Evolutionary conservation across 2,329 filamentous ascomycete genomes (phyloP).

Genomic region (Claviceps digitariae): DNA sequence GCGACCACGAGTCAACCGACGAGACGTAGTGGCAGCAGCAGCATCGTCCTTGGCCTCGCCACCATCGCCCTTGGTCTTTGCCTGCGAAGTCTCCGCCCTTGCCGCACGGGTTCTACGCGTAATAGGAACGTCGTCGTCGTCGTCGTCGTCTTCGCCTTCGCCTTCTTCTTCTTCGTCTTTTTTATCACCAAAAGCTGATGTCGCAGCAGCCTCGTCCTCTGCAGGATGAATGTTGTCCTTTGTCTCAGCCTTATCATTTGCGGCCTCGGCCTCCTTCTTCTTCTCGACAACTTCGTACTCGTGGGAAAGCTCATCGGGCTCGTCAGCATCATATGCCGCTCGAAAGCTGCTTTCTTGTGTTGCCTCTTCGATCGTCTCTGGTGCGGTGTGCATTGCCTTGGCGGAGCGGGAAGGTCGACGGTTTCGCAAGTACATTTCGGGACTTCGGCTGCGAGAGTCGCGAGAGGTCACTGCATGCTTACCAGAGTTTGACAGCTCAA

Average conservation of each 20-base stretch:
- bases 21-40: constrained; percentile 20
- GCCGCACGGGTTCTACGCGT: constrained; percentile 31
- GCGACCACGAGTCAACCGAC: constrained; percentile 34
- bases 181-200: constrained; percentile 10
- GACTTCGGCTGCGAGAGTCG: constrained; percentile 41
- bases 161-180: constrained; percentile 5
- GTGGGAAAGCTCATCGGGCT: constrained; percentile 24
- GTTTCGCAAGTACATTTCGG: constrained; percentile 32
- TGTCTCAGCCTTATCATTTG: constrained; percentile 13
- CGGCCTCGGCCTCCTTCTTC: constrained; percentile 13
- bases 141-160: constrained; percentile 27
- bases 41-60: constrained; percentile 16
- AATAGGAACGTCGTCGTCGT: constrained; percentile 36
- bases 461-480: constrained; percentile 36
- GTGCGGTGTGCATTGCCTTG: constrained; percentile 36
- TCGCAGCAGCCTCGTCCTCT: constrained; percentile 14
- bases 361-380: constrained; percentile 37
- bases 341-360: constrained; percentile 36
- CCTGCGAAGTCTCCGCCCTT: constrained; percentile 18
- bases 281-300: constrained; percentile 16
- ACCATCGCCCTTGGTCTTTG: constrained; percentile 15
- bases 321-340: constrained; percentile 19
- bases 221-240: constrained; percentile 13
- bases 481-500: constrained; percentile 49
- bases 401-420: constrained; percentile 33